Evolutionary conservation across 768 basidiomycete genomes (phyloP), one percentile per base, ranked within the genome.

Genomic region (Tylopilus sp.): DNA sequence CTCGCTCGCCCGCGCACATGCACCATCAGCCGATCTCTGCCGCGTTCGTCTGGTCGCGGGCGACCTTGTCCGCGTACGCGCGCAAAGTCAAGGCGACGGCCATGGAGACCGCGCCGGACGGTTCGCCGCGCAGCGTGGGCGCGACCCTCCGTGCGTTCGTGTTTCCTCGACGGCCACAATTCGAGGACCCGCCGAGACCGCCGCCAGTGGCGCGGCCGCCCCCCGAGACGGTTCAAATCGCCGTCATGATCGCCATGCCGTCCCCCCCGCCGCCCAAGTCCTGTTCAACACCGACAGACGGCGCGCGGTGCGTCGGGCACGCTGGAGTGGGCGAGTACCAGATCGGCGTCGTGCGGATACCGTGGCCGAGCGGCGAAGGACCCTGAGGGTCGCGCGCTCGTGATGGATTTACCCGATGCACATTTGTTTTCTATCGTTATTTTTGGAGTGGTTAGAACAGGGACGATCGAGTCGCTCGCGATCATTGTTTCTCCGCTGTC

Each of bases 231-330:
- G 31, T 72, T n/a, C 71, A 77, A 44, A 64, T 81, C 19, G 73
- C 72, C 1, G 71, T 80, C 31, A 63, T 81, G 67, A 72, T 82
- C 36, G 67, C 65, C 13, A 80, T 82, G 78, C 81, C 81, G 8
- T 63, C 63, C 9, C 62, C 47, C 2, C 34, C 49, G 7, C 44
- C 46, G 21, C 46, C 13, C 11, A 8, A 24, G n/a, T 34, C 44
- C 6, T 21, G 26, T 28, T 17, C 28, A n/a, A n/a, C n/a, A 13
- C 24, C 17, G 31, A 29, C 25, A 0, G 28, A 34, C 14, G 25
- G 29, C 10, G 38, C 30, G 28, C 6, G 16, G 1, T 57, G 19
- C 36, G 57, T 54, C 29, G 57, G 58, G 44, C 48, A 57, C 37
- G 6, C 52, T 4, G 31, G 48, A 17, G 48, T 60, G 12, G 63